These are phyloP conservation scores for Diaporthe velutina DNA, from an alignment of 2,329 filamentous ascomycete genomes.

Conservation along the genomic window DNA sequence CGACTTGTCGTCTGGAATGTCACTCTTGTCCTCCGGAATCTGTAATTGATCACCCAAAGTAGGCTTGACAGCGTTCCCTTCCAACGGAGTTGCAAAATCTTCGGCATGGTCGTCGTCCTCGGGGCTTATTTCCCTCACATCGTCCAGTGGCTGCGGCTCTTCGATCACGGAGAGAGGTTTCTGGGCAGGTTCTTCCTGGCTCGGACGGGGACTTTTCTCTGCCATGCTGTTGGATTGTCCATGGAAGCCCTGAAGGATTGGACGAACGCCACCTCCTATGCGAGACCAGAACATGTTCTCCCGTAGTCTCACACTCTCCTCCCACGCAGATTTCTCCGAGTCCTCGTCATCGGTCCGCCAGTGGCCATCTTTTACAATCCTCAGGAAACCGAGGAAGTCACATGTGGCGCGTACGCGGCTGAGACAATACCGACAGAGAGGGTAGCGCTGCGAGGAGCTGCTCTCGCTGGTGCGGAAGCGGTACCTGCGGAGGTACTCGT, in stretches of 20 bases:
- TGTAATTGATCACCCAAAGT: not conserved
- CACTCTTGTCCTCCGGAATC: not conserved
- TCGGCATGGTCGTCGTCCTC: conserved; percentile 26
- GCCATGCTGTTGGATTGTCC: conserved; percentile 42
- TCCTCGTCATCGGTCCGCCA: conserved; percentile 88
- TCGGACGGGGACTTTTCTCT: conserved; percentile 44
- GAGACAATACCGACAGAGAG: conserved; percentile 90
- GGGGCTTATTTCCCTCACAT: not conserved
- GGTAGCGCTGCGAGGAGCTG: conserved; percentile 88
- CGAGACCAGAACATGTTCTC: conserved; percentile 99
- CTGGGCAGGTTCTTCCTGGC: conserved; percentile 39
- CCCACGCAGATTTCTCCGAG: conserved; percentile 90
- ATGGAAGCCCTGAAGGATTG: conserved; percentile 57
- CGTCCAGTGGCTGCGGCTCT: conserved; percentile 12
- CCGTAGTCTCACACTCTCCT: conserved; percentile 88
- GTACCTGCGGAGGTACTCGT: conserved; percentile 81
- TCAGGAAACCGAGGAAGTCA: conserved; percentile 91
- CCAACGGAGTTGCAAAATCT: conserved; percentile 35
- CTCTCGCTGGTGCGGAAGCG: conserved; percentile 91
- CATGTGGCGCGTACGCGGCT: conserved; percentile 87
- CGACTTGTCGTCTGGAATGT: conserved; percentile 15
- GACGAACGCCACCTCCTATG: conserved; percentile 91
- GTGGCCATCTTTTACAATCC: conserved; percentile 92
- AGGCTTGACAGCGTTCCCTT: conserved; percentile 2
- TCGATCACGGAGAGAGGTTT: conserved; percentile 13